A percentile compares a stretch with the other conserved stretches of the same genome.
Conservation (phyloP, 1,284 basidiomycete genomes). For the Sanghuangporus baumii region DNA sequence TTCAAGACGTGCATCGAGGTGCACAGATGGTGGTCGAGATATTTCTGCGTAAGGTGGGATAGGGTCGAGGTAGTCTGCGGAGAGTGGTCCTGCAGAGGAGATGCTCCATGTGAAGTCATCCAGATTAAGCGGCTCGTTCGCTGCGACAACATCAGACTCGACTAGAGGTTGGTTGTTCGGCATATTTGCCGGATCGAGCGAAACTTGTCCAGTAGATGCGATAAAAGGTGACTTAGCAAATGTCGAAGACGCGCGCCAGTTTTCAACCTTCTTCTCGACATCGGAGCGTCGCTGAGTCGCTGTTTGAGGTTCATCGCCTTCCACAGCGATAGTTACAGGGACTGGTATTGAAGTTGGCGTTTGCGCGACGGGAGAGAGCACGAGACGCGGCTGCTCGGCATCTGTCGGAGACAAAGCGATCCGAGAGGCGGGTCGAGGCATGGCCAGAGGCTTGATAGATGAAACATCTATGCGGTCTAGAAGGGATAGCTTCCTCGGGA, state of each 20-base stretch:
- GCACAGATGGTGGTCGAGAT: conserved; percentile 42
- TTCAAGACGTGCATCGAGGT: conserved; percentile 45
- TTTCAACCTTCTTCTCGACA: conserved; percentile 51
- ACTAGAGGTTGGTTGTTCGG: conserved; percentile 39
- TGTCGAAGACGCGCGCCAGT: conserved; percentile 57
- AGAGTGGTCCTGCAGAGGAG: conserved; percentile 55
- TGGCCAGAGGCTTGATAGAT: conserved; percentile 29
- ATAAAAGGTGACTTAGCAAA: conserved; percentile 43
- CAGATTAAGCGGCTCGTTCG: conserved; percentile 41
- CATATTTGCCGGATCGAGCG: conserved; percentile 47
- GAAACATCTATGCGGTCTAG: conserved; percentile 52
- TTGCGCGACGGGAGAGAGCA: conserved; percentile 57
- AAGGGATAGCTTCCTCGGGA: conserved; percentile 62
- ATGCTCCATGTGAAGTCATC: conserved; percentile 68
- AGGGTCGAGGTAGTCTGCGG: conserved; percentile 10
- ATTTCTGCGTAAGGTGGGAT: conserved; percentile 31
- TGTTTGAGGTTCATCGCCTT: conserved; percentile 47
- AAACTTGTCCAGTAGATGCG: conserved; percentile 42
- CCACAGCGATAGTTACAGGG: background rate
- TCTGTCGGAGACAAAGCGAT: conserved; percentile 26
- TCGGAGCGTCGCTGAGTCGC: conserved; percentile 34
- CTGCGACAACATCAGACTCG: conserved; percentile 25
- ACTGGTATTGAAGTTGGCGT: background rate
- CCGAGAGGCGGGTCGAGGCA: conserved; percentile 24
- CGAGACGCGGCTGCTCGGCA: conserved; percentile 29